Percentiles rank a stretch among this genome's conserved stretches.
phyloP scores from a whole-genome alignment of 768 basidiomycete species.

The Floccularia luteovirens region DNA sequence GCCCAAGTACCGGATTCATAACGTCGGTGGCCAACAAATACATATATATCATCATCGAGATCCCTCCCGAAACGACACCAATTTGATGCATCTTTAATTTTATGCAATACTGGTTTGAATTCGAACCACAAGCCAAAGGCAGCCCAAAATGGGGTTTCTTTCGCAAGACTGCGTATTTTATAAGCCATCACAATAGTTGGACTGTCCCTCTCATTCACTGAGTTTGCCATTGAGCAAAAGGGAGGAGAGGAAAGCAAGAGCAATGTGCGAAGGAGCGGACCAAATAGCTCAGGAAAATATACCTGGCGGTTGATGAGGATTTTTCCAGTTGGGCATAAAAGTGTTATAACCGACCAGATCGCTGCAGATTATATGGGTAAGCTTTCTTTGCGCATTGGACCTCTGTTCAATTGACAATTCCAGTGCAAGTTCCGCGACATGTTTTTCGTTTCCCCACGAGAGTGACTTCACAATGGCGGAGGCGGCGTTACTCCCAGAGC shows the following conservation, averaged over 20 bases:
- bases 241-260: constrained; percentile 60
- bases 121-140: constrained; percentile 77
- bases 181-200: constrained; percentile 60
- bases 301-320: constrained; percentile 36
- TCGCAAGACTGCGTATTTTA: constrained; percentile 64
- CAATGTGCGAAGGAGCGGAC: constrained; percentile 67
- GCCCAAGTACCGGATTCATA: constrained; percentile 51
- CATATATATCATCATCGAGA: constrained; percentile 39
- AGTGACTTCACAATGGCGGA: constrained; percentile 46
- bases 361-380: constrained; percentile 75
- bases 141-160: constrained; percentile 72
- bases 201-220: too few species aligned
- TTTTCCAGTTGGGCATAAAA: background rate
- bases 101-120: constrained; percentile 44
- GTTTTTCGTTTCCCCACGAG: constrained; percentile 56
- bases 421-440: constrained; percentile 30
- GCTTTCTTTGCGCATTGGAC: constrained; percentile 7
- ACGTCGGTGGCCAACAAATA: constrained; percentile 57
- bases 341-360: constrained; percentile 57
- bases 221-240: too few species aligned
- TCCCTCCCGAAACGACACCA: constrained; percentile 38
- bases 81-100: constrained; percentile 2
- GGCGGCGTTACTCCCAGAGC: background rate
- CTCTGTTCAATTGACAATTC: constrained; percentile 26
- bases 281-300: constrained; percentile 80